A percentile compares a stretch with the other conserved stretches of the same genome.
Conservation (phyloP, 371 early-diverging fungal genomes). For the Sporodiniella umbellata region DNA sequence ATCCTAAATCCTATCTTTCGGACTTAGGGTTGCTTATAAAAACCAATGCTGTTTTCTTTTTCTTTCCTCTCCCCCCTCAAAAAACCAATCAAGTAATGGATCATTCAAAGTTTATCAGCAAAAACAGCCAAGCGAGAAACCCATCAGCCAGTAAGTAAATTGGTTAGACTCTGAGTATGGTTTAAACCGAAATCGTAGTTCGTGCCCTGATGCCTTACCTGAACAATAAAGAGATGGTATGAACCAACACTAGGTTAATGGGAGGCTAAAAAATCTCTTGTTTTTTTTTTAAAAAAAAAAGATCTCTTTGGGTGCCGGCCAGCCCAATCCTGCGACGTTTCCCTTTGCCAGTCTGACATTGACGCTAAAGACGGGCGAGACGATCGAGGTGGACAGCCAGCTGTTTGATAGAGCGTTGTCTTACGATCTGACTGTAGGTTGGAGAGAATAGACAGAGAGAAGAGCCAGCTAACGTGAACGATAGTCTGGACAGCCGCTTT, state of each 20-base stretch:
- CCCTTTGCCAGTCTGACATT: constrained; percentile 65
- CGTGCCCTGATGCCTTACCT: constrained; percentile 16
- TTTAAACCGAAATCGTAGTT: not conserved
- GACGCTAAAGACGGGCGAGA: constrained; percentile 61
- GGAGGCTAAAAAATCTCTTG: not conserved
- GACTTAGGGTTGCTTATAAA: not conserved
- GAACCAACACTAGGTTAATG: too few relatives aligned
- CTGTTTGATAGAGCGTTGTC: constrained; percentile 46
- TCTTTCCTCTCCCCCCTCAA: not conserved
- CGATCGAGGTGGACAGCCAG: constrained; percentile 40
- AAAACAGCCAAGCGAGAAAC: constrained; percentile 36
- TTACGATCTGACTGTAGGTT: constrained; percentile 59
- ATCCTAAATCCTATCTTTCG: not conserved
- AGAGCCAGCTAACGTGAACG: not conserved
- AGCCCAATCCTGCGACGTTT: constrained; percentile 72
- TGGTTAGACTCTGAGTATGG: not conserved
- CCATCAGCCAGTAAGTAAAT: constrained; percentile 10
- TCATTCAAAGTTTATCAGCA: constrained; percentile 36
- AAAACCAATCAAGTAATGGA: constrained; percentile 13
- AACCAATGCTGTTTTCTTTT: not conserved
- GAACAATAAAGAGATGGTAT: constrained; percentile 44
- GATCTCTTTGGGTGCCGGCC: constrained; percentile 71
- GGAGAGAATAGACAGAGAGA: not conserved
- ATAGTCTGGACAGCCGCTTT: constrained; percentile 60
- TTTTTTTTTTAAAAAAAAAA: constrained; percentile 8